Evolutionary conservation across 805 yeast genomes (phyloP), one percentile per base, ranked within the genome.

Genomic region (Metschnikowia peoriensis): DNA sequence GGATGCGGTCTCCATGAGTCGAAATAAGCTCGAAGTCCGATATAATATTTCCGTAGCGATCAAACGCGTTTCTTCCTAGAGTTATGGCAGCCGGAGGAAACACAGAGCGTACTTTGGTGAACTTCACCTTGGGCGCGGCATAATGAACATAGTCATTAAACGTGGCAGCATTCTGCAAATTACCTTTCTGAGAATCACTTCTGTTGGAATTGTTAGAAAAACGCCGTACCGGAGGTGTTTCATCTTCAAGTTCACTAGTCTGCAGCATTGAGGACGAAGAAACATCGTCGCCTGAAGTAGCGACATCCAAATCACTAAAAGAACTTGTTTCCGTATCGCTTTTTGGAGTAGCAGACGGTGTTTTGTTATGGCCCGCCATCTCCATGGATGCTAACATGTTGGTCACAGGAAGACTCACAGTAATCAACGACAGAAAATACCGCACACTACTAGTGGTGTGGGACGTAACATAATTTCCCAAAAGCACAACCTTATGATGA

Each of bases 31-130:
- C 91, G 63, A 88, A 83, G 67, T 88, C 94, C 0, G 90, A 78
- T 7, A 87, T 68, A 7, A 83, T 72, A 32, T 77, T 77, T 0
- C 88, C 86, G 64, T 76, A 85, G 44, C 88, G 72, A 60, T 85
- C 89, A 61, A 86, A 78, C 0, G 90, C 88, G 63, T 82, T 85
- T 60, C 89, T 79, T 3, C 94, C 94, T 41, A 88, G 69, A 0
- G 92, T 87, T 53, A 88, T 84, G 0, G 94, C 91, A 50, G 86
- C 82, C 1, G 89, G 84, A 2, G 92, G 89, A 59, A 88, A 85
- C 0, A 85, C 86, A 0, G 91, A 83, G 44, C 84, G 71, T 39
- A 85, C 80, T 1, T 88, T 83, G 28, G 88, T 81, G 58, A 85
- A 78, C 52, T 83, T 85, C 7, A 82, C 73, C 29, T 84, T 82